Evolutionary conservation across 345 rosid genomes (phyloP).

Genomic region (Eucalyptus cladocalyx): DNA sequence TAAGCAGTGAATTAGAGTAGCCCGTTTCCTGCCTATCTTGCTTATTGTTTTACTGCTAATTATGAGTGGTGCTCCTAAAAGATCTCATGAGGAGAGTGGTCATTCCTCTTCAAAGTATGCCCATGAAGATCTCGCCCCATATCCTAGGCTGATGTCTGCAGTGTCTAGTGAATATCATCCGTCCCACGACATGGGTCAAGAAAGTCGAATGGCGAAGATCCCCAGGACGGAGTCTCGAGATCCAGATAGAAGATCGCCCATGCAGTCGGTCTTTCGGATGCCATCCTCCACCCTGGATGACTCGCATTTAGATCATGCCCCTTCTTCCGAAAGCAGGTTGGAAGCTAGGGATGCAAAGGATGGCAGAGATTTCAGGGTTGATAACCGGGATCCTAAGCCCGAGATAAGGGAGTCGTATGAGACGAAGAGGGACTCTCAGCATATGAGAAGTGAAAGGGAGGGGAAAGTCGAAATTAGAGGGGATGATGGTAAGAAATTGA

Average conservation of each 20-base stretch:
- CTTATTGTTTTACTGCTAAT: neutral
- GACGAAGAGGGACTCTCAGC: slow-evolving; percentile 63
- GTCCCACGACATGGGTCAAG: slow-evolving; percentile 42
- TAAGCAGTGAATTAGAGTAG: neutral
- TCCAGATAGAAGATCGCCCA: slow-evolving; percentile 71
- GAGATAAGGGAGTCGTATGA: slow-evolving; percentile 61
- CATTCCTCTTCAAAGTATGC: slow-evolving; percentile 63
- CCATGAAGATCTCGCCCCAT: slow-evolving; percentile 52
- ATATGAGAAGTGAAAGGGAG: slow-evolving; percentile 60
- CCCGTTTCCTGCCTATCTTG: neutral
- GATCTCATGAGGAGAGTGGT: slow-evolving; percentile 77
- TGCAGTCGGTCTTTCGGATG: slow-evolving; percentile 45
- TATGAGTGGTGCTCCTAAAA: slow-evolving; percentile 78
- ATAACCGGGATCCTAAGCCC: slow-evolving; percentile 43
- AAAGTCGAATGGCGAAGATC: slow-evolving; percentile 47
- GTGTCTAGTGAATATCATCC: slow-evolving; percentile 42
- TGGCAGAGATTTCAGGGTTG: slow-evolving; percentile 35
- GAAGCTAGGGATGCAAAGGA: slow-evolving; percentile 66
- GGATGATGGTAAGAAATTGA: slow-evolving; percentile 62
- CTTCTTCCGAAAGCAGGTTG: slow-evolving; percentile 27
- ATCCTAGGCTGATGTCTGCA: slow-evolving; percentile 47
- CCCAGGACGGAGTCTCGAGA: slow-evolving; percentile 68
- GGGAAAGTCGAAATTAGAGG: slow-evolving; percentile 45
- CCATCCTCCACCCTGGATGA: slow-evolving; percentile 41
- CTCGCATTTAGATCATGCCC: slow-evolving; percentile 40